Evolutionary conservation across 441 rosid species (phyloP), one percentile per base, ranked within the genome.

Genomic region (Jatropha multifida): DNA sequence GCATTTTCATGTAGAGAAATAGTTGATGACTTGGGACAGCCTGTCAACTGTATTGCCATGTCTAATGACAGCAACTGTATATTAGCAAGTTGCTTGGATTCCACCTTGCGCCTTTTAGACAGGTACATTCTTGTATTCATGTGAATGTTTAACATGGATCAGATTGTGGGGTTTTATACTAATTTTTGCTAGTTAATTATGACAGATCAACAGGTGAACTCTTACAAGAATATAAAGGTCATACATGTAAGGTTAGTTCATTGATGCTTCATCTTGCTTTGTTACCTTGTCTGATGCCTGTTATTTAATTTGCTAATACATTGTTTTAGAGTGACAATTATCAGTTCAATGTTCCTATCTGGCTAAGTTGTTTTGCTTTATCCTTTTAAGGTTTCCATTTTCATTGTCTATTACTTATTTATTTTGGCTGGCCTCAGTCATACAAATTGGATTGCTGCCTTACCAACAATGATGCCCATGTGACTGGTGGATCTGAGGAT

Each of bases 361-460:
- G n/a, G 71, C 15, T 76, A 65, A 23, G 54, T 49, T 15, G 17
- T 17, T 64, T 42, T 18, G 4, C 20, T 65, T 66, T 32, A 23
- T 15, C 18, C 26, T 42, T 74, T n/a, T 17, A 44, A 14, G 2
- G 17, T 52, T 55, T 63, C 20, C 42, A 26, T 41, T 23, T 52
- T 4, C 46, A 48, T 4, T 64, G 18, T 62, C 62, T 61, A n/a
- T 76, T 37, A 49, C n/a, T 55, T 61, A 58, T 74, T 15, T 46
- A 23, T 73, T 65, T 59, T 67, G 27, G 51, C 13, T 74, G 62
- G 4, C 38, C 71, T 71, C 88, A 95, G 98, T 96, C 97, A 62
- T 96, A 76, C 87, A 96, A 96, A 88, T 83, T 90, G 79, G 97
- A 96, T 86, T 92, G 97, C 82, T 96, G 97, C 82, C 97, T 96